These are phyloP conservation scores for Neolecta irregularis DNA, from an alignment of 1,139 yeast genomes.

Conservation along the genomic window DNA sequence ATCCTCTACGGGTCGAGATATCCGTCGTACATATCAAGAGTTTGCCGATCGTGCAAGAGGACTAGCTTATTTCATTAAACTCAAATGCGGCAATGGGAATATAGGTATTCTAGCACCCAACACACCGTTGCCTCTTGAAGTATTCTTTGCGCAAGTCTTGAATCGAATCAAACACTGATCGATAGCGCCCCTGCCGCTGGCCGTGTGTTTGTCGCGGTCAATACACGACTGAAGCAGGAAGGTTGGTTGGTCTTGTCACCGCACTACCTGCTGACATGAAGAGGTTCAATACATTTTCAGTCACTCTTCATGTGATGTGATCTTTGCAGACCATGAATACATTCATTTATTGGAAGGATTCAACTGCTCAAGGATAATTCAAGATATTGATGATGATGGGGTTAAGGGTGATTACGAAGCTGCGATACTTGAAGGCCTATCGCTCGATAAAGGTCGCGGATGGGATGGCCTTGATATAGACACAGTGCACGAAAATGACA, in stretches of 20 bases:
- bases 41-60: constrained; percentile 22
- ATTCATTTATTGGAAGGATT: constrained; percentile 19
- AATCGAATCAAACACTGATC: too few species aligned
- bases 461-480: constrained; percentile 20
- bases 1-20: constrained; percentile 18
- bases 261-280: too few species aligned
- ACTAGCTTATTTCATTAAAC: constrained; percentile 22
- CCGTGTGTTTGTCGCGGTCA: constrained; percentile 25
- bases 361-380: constrained; percentile 19
- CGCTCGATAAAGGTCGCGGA: constrained; percentile 14
- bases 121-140: constrained; percentile 28
- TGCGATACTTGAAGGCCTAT: constrained; percentile 20
- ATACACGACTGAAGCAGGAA: constrained; percentile 23
- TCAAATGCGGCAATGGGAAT: constrained; percentile 19
- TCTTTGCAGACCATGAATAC: constrained; percentile 25
- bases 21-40: constrained; percentile 22
- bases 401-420: constrained; percentile 19
- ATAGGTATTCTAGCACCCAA: constrained; percentile 26
- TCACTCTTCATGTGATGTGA: constrained; percentile 24
- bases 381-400: constrained; percentile 19
- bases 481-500: constrained; percentile 21
- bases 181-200: constrained; percentile 25
- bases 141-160: constrained; percentile 27
- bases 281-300: constrained; percentile 25
- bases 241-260: too few species aligned